These are phyloP conservation scores for Curvularia spicifera DNA, from an alignment of 2,329 filamentous ascomycete species.

Conservation along the genomic window DNA sequence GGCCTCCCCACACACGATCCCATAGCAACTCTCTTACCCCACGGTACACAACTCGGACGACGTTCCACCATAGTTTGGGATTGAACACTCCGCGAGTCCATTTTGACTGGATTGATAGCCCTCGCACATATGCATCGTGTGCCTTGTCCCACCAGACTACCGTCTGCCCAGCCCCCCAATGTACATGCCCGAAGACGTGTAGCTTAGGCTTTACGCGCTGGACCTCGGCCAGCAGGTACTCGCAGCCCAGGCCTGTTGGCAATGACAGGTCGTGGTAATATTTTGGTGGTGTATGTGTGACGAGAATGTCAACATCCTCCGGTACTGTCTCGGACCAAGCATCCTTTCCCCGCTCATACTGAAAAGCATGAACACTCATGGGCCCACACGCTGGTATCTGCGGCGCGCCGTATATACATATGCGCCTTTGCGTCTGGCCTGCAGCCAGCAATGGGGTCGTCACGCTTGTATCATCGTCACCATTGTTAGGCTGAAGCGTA, in stretches of 20 bases:
- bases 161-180: constrained; percentile 75
- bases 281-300: constrained; percentile 82
- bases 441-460: constrained; percentile 32
- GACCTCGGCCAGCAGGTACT: constrained; percentile 71
- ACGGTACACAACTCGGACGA: constrained; percentile 58
- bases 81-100: constrained; percentile 49
- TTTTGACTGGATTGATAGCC: constrained; percentile 55
- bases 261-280: constrained; percentile 69
- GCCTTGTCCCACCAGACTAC: constrained; percentile 75
- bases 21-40: constrained; percentile 64
- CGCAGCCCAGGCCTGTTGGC: constrained; percentile 71
- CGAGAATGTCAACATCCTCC: constrained; percentile 73
- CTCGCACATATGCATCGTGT: constrained; percentile 73
- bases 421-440: constrained; percentile 51
- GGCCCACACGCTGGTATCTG: constrained; percentile 77
- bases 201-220: constrained; percentile 76
- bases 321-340: constrained; percentile 78
- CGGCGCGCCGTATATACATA: constrained; percentile 81
- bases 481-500: constrained; percentile 18
- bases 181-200: constrained; percentile 86
- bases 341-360: constrained; percentile 70
- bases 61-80: constrained; percentile 58
- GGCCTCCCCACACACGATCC: constrained; percentile 64
- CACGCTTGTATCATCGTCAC: constrained; percentile 11
- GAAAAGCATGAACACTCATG: constrained; percentile 74